These are phyloP conservation scores for Pythium chondricola DNA, from an alignment of 352 stramenopile species.

Conservation along the genomic window DNA sequence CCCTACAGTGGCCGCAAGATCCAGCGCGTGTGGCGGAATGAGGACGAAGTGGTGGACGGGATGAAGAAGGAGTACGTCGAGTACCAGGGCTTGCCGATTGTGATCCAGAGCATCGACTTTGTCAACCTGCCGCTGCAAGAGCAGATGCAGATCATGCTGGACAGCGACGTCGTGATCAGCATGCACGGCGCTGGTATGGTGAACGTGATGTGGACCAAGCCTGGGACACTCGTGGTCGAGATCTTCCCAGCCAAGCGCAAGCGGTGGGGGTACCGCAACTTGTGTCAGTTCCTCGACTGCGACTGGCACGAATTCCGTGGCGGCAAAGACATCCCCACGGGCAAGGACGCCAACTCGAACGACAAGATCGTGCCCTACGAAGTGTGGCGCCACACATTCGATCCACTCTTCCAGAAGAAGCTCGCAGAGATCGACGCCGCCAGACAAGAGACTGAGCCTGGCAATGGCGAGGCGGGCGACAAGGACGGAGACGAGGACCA, in stretches of 20 bases:
- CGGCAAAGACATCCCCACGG: constrained; percentile 14
- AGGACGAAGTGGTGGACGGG: constrained; percentile 9
- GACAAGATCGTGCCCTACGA: constrained; percentile 45
- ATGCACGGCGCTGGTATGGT: constrained; percentile 80
- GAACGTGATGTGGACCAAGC: constrained; percentile 61
- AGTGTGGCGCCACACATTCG: constrained; percentile 46
- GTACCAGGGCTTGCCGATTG: constrained; percentile 8
- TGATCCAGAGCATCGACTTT: constrained; percentile 55
- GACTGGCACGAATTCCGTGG: constrained; percentile 42
- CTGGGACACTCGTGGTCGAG: constrained; percentile 47
- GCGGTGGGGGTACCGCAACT: constrained; percentile 64
- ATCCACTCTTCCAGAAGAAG: constrained; percentile 37
- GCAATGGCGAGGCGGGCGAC: no score
- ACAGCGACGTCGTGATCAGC: constrained; percentile 70
- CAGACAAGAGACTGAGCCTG: no score
- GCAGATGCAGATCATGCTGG: constrained; percentile 54
- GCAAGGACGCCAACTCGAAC: constrained; percentile 31
- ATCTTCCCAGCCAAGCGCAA: constrained; percentile 50
- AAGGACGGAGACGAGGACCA: no score
- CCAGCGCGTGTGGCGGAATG: constrained; percentile 16
- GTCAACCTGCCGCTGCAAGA: constrained; percentile 38
- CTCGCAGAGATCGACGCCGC: no score
- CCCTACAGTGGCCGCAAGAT: constrained; percentile 9
- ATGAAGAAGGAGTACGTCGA: constrained; percentile 9
- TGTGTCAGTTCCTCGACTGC: constrained; percentile 65